Base-by-base conservation (phyloP, 1,284 basidiomycete genomes). In the Rhodotorula sp. region DNA sequence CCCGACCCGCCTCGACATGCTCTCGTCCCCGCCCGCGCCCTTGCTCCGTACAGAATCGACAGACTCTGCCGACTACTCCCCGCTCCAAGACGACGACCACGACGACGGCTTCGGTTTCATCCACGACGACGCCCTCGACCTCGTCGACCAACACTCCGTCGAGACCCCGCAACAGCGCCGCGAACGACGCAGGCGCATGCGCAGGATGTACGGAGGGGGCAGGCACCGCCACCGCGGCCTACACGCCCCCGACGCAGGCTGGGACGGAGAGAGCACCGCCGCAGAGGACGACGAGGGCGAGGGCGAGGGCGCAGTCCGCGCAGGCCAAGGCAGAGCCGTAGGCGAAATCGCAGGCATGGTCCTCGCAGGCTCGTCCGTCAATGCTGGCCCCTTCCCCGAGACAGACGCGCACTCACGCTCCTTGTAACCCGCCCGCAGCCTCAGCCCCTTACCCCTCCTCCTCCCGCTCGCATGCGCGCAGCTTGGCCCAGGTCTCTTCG, bases 401-500 rank as follows among this genome's bases (percentile, higher is more conserved):
- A 4, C n/a, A 17, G 25, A 32, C 13, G 27, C 12, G 8, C 22
- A 29, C 39, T 25, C 2, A n/a, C 62, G 17, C n/a, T 4, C 7
- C 10, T 8, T 7, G 1, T n/a, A n/a, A n/a, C n/a, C 2, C 27
- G 5, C 15, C 0, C 51, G 8, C 62, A 76, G 75, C 27, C 66
- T 78, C 21, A 66, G 69, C 3, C 78, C 78, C 1, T 66, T 74
- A 7, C 77, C 77, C 1, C 71, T 80, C 7, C 72, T 80, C 27
- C 69, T 79, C 3, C 78, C 80, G 3, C 71, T 78, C 50, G 79
- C 78, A 2, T 77, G 76, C 65, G 68, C 73, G 0, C 55, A 73
- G 39, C 71, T 80, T 8, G 77, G 76, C 1, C 67, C 79, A 1
- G 68, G 77, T 3, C 74, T 79, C 19, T 79, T 77, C 37, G 62